phyloP scores from a whole-genome alignment of 2,329 filamentous ascomycete genomes.

The Lachnellula arida region DNA sequence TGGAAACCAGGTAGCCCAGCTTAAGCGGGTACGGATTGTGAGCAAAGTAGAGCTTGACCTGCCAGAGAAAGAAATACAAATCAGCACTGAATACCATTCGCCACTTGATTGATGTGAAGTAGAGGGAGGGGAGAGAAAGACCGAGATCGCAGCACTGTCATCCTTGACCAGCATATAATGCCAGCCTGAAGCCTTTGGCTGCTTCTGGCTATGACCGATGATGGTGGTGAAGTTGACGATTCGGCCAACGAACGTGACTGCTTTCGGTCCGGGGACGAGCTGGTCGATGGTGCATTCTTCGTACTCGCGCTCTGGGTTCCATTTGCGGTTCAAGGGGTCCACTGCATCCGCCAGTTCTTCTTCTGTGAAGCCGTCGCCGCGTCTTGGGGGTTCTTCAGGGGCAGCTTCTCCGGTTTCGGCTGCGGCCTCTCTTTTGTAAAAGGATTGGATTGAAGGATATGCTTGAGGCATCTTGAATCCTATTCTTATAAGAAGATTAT shows the following conservation, averaged over 20 bases:
- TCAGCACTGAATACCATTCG: not conserved
- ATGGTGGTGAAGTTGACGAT: conserved; percentile 51
- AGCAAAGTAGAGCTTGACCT: conserved; percentile 50
- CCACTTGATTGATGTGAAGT: not conserved
- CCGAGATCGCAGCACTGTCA: conserved; percentile 48
- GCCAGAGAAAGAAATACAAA: not conserved
- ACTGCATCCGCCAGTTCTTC: conserved; percentile 39
- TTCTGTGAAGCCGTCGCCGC: conserved; percentile 50
- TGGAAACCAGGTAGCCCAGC: conserved; percentile 49
- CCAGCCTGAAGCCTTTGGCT: conserved; percentile 44
- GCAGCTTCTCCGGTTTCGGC: conserved; percentile 1
- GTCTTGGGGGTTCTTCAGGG: conserved; percentile 5
- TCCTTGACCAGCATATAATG: conserved; percentile 53
- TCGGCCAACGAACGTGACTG: conserved; percentile 49
- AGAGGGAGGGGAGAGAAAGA: conserved; percentile 26
- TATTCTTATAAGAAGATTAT: not conserved
- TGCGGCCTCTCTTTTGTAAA: conserved; percentile 23
- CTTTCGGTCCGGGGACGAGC: conserved; percentile 45
- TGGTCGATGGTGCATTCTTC: conserved; percentile 43
- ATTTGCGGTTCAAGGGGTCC: conserved; percentile 35
- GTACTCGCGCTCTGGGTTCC: conserved; percentile 43
- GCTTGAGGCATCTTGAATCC: conserved; percentile 12
- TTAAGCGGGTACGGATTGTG: conserved; percentile 38
- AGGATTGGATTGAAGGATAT: conserved; percentile 28
- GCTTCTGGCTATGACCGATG: conserved; percentile 37